Evolutionary conservation across 768 basidiomycete species (phyloP), one percentile per base, ranked within the genome.

Genomic region (Gloeophyllum trabeum): DNA sequence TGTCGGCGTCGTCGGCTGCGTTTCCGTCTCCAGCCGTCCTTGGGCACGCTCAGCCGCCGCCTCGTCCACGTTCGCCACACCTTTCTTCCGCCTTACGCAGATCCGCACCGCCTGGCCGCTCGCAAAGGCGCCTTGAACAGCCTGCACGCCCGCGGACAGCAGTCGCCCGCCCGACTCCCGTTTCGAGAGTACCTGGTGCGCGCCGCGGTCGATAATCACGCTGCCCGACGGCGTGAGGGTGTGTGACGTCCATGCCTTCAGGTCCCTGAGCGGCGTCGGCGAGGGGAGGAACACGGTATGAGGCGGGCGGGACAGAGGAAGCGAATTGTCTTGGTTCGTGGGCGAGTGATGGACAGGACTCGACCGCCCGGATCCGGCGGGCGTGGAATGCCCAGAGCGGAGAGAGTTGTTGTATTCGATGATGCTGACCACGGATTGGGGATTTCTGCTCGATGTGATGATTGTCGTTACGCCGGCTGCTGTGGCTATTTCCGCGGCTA

Each of bases 221-320:
- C 76, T 81, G 0, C 96, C 96, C 0, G 93, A 76, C 0, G 94
- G 86, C 46, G 78, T 79, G 13, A 98, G 69, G 0, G 94, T 97
- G 60, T 99, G 92, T n/a, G 81, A 79, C 22, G 94, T 94, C 96
- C 96, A 99, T 42, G 87, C 79, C 52, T 97, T 94, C 38, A 96
- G 73, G 53, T 96, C 93, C 32, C 75, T 71, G 53, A 87, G 67
- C 1, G 89, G 86, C n/a, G 65, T 58, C 1, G 65, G 46, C 7
- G 86, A 77, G 2, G 90, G 79, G 20, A 73, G 71, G 65, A 99
- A 99, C 21, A 92, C 59, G 1, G 96, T 98, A 54, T 98, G 93
- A 0, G 82, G 77, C 7, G 90, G 93, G 4, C 84, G 65, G 39
- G 47, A 48, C 10, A 61, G 43, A n/a, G n/a, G n/a, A n/a, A n/a